Percentiles rank a stretch among this genome's conserved stretches.
These are phyloP conservation scores for Pneumocystis murina DNA, from an alignment of 1,139 yeast genomes.

Conservation along the genomic window DNA sequence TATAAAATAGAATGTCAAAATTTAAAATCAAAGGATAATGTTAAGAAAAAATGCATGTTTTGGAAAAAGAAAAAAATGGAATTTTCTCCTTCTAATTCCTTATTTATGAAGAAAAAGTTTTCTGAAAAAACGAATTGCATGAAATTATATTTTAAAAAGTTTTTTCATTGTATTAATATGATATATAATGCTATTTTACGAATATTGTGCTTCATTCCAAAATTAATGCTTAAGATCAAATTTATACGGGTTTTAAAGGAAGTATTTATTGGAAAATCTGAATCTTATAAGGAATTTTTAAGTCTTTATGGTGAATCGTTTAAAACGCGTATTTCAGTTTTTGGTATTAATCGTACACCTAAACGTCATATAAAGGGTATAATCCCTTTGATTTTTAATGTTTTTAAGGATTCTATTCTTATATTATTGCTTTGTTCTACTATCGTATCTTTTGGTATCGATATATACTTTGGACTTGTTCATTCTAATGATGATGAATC, in stretches of 20 bases:
- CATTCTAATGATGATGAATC: slow-evolving; percentile 54
- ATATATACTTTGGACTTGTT: slow-evolving; percentile 79
- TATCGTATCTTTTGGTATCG: slow-evolving; percentile 71
- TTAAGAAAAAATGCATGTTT: background rate
- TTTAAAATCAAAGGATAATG: background rate
- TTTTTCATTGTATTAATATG: background rate
- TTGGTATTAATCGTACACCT: slow-evolving; percentile 62
- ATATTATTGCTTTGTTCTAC: slow-evolving; percentile 78
- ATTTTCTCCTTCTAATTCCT: too few relatives aligned
- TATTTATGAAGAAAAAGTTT: too few relatives aligned
- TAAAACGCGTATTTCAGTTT: slow-evolving; percentile 30
- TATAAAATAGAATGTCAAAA: background rate
- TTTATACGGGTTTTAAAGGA: background rate
- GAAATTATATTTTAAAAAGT: background rate
- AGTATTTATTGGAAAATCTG: background rate
- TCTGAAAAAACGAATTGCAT: too few relatives aligned
- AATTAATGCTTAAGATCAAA: background rate
- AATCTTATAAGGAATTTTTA: background rate
- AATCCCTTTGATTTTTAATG: slow-evolving; percentile 56
- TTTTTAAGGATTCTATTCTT: slow-evolving; percentile 81
- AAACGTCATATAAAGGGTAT: slow-evolving; percentile 53
- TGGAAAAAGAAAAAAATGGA: too few relatives aligned
- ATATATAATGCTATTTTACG: too few relatives aligned
- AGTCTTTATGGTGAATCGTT: background rate
- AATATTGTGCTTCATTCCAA: background rate